Evolutionary conservation across 2,329 filamentous ascomycete genomes (phyloP), one percentile per base, ranked within the genome.

Genomic region (Trematosphaeria pertusa): DNA sequence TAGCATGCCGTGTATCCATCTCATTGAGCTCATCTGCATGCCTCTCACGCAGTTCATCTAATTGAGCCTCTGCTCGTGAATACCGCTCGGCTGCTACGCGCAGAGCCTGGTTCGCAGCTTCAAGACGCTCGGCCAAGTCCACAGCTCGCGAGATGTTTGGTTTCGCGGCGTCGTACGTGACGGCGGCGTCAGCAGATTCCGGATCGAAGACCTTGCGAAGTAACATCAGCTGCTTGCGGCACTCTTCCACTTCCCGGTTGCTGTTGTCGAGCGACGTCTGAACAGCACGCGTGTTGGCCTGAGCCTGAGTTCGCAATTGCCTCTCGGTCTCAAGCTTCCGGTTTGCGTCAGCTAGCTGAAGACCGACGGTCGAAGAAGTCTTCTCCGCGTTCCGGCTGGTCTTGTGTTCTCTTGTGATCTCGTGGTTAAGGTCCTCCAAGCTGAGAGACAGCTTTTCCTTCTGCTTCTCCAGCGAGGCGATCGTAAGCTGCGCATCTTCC

Each of bases 381-480:
- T 96, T 96, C 73, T 97, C 93, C 3, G 92, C 93, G 67, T 89
- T 94, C 49, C 93, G 86, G 64, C 87, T 94, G 15, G 86, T 85
- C 75, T 97, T 95, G 65, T 92, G 90, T 73, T 97, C 93, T 21
- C 91, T 83, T 38, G 89, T 88, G 43, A 97, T 82, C 71, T 97
- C 91, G 61, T 97, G 93, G 59, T 91, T 96, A 26, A 97, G 78
- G 69, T 99, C 93, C 69, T 99, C 93, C 7, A 97, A 74, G 62
- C 83, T 91, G 32, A 97, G 81, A 40, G 91, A 84, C 20, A 97
- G 79, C 73, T 97, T 97, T 73, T 97, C 93, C 41, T 94, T 88
- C 70, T 94, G 91, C 78, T 97, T 97, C 70, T 97, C 91, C 6
- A 97, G 75, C 1, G 89, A 88, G 0, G 88, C 88, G 55, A 96